These are phyloP conservation scores for Globisporangium okanoganense DNA, from an alignment of 352 stramenopile genomes.

Conservation along the genomic window DNA sequence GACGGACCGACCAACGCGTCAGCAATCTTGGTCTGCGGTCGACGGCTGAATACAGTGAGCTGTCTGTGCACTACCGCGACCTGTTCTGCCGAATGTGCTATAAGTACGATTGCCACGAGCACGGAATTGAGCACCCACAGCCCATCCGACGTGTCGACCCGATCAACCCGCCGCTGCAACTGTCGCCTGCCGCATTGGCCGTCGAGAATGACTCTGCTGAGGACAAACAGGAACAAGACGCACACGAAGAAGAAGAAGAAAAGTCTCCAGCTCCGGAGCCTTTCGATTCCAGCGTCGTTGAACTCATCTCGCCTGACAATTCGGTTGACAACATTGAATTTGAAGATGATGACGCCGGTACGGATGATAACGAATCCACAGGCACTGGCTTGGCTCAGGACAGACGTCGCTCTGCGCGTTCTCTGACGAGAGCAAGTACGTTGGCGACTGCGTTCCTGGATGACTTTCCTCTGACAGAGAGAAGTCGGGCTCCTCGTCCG, in stretches of 20 bases:
- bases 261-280: not conserved
- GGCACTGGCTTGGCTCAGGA: constrained; percentile 21
- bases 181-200: constrained; percentile 29
- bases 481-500: constrained; percentile 20
- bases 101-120: constrained; percentile 89
- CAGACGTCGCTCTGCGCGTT: constrained; percentile 51
- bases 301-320: not conserved
- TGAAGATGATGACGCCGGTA: constrained; percentile 1
- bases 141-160: constrained; percentile 53
- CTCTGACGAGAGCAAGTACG: constrained; percentile 51
- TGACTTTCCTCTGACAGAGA: constrained; percentile 22
- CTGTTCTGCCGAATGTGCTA: constrained; percentile 93
- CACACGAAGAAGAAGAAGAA: not conserved
- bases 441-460: constrained; percentile 51
- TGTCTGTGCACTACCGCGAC: constrained; percentile 87
- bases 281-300: not conserved
- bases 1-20: not conserved
- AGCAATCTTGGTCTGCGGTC: constrained; percentile 21
- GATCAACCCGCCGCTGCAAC: constrained; percentile 43
- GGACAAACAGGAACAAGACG: not conserved
- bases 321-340: constrained; percentile 2
- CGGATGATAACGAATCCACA: constrained; percentile 9
- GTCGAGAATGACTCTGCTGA: not conserved
- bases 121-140: constrained; percentile 83
- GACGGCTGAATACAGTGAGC: constrained; percentile 57